Percentiles rank a stretch among this genome's conserved stretches.
phyloP scores from a whole-genome alignment of 331 rosid species.

The Cucumis variabilis region DNA sequence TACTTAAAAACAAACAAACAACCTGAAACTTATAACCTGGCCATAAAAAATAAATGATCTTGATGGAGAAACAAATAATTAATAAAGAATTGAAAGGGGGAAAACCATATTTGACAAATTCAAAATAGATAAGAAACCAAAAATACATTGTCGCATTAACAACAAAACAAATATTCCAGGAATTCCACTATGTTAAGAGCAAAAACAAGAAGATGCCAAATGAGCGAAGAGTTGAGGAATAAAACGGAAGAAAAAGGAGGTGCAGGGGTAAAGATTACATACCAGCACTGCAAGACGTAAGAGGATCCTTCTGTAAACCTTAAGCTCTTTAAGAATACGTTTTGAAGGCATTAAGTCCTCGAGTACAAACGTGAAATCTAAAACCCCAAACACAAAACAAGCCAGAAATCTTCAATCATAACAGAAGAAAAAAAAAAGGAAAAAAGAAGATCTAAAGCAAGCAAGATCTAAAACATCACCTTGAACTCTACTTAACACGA shows the following conservation, averaged over 20 bases:
- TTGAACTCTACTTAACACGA: too few relatives aligned
- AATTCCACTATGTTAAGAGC: background rate
- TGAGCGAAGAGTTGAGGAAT: background rate
- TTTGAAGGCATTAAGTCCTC: constrained; percentile 3
- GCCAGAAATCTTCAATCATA: background rate
- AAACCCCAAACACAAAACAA: background rate
- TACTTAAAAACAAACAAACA: background rate
- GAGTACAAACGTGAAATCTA: background rate
- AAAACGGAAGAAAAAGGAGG: background rate
- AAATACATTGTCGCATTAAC: background rate
- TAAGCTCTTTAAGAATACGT: constrained; percentile 31
- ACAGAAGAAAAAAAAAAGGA: background rate
- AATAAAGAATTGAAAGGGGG: background rate
- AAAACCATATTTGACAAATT: background rate
- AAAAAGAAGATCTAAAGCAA: background rate
- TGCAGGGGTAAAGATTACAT: background rate
- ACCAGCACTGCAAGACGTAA: constrained; percentile 32
- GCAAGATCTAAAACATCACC: too few relatives aligned
- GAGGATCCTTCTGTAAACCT: constrained; percentile 34
- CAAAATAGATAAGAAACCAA: constrained; percentile 17
- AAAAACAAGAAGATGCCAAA: background rate
- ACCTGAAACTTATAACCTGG: background rate
- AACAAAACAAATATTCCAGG: constrained; percentile 6
- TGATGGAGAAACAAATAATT: background rate
- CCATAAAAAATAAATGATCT: background rate